Percentiles rank a stretch among this genome's conserved stretches.
Evolutionary conservation across 805 yeast species (phyloP).

Genomic region (Candida pseudofarinosa): DNA sequence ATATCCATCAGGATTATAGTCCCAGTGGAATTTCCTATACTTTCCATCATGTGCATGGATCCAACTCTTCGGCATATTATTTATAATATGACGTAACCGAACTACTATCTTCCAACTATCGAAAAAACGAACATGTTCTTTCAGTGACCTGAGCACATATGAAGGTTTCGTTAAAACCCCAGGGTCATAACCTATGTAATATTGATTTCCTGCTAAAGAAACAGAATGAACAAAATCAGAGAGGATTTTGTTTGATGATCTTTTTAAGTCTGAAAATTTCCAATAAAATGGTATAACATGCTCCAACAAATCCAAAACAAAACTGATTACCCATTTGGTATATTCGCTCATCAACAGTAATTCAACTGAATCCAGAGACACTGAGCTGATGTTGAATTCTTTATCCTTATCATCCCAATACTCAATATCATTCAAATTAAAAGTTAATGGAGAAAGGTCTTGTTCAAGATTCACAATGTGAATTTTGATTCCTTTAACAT

Average conservation of each 20-base stretch:
- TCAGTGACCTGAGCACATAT: slow-evolving; percentile 65
- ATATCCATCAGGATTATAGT: slow-evolving; percentile 50
- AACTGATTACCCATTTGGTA: slow-evolving; percentile 20
- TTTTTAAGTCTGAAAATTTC: slow-evolving; percentile 12
- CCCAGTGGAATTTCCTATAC: slow-evolving; percentile 32
- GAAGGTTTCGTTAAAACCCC: slow-evolving; percentile 88
- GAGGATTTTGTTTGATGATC: slow-evolving; percentile 8
- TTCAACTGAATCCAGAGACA: slow-evolving; percentile 15
- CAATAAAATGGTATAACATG: slow-evolving; percentile 12
- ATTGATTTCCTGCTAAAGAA: slow-evolving; percentile 33
- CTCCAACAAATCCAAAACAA: slow-evolving; percentile 9
- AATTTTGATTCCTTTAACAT: slow-evolving; percentile 23
- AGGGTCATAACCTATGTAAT: slow-evolving; percentile 73
- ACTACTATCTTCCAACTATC: slow-evolving; percentile 87
- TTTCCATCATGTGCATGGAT: slow-evolving; percentile 21
- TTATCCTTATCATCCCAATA: slow-evolving; percentile 27
- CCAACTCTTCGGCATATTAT: slow-evolving; percentile 57
- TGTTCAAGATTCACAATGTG: slow-evolving; percentile 21
- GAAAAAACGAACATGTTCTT: slow-evolving; percentile 70
- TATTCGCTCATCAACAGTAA: slow-evolving; percentile 17
- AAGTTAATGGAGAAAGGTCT: slow-evolving; percentile 11
- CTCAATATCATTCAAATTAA: slow-evolving; percentile 29
- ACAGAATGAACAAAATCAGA: slow-evolving; percentile 41
- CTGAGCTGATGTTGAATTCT: slow-evolving; percentile 14
- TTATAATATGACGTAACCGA: slow-evolving; percentile 69